Percentiles rank a stretch among this genome's conserved stretches.
Conservation (phyloP, 192 early-diverging fungal species). For the Coemansia sp. region DNA sequence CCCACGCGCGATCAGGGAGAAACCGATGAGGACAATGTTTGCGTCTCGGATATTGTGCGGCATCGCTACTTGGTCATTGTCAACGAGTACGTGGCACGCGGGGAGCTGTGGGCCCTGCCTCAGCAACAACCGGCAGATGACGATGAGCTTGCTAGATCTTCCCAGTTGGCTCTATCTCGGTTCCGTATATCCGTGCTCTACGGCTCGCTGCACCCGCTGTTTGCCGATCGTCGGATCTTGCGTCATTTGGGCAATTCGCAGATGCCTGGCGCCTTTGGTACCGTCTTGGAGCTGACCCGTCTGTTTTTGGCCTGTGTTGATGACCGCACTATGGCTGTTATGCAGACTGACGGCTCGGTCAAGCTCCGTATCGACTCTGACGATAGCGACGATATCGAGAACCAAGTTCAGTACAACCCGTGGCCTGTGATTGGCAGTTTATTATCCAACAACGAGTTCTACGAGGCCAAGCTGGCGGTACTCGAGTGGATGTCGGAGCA, state of each 20-base stretch:
- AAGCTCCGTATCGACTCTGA: conserved; percentile 26
- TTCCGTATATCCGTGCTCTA: conserved; percentile 50
- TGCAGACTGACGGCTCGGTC: conserved; percentile 28
- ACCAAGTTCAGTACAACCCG: conserved; percentile 35
- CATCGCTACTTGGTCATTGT: conserved; percentile 37
- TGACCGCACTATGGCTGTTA: conserved; percentile 22
- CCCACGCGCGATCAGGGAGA: conserved; percentile 24
- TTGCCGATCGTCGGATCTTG: conserved; percentile 7
- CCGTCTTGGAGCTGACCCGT: conserved; percentile 35
- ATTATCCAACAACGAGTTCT: conserved; percentile 25
- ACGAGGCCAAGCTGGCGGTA: conserved; percentile 40
- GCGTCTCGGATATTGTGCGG: conserved; percentile 55
- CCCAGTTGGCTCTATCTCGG: conserved; percentile 28
- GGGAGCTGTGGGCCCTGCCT: conserved; percentile 35
- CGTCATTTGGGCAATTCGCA: conserved; percentile 12
- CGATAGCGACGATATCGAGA: not conserved
- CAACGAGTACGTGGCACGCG: conserved; percentile 45
- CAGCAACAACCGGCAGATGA: conserved; percentile 13
- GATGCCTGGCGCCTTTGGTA: conserved; percentile 39
- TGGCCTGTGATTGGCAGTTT: conserved; percentile 23
- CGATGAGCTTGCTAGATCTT: conserved; percentile 3
- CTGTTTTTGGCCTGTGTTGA: conserved; percentile 44
- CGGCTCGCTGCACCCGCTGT: conserved; percentile 43
- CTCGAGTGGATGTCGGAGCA: conserved; percentile 49
- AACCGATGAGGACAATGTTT: conserved; percentile 2